These are phyloP conservation scores for Colletotrichum godetiae DNA, from an alignment of 2,329 filamentous ascomycete species.

Conservation along the genomic window DNA sequence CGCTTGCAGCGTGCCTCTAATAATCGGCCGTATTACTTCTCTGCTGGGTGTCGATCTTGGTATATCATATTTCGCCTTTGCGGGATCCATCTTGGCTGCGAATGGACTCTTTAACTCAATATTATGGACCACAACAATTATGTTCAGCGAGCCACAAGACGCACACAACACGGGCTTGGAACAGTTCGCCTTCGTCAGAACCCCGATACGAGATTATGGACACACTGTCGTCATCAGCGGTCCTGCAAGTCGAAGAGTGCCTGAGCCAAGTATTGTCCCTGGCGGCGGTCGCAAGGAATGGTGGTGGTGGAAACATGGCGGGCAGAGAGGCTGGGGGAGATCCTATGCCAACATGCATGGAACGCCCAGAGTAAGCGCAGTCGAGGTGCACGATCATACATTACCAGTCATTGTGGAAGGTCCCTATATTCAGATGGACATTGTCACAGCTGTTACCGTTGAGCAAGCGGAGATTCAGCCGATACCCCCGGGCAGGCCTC, in stretches of 20 bases:
- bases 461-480: conserved; percentile 39
- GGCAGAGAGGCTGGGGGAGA: conserved; percentile 18
- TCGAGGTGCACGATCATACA: neutral
- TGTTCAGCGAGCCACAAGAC: conserved; percentile 47
- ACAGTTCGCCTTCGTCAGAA: conserved; percentile 40
- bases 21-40: conserved; percentile 66
- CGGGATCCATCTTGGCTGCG: conserved; percentile 61
- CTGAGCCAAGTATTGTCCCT: neutral
- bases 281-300: conserved; percentile 3
- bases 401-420: conserved; percentile 6
- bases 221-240: conserved; percentile 26
- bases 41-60: conserved; percentile 62
- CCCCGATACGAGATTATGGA: conserved; percentile 26
- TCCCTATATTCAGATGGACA: conserved; percentile 53
- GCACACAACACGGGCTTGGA: conserved; percentile 38
- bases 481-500: neutral
- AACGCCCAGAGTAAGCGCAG: conserved; percentile 1
- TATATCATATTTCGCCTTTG: conserved; percentile 60
- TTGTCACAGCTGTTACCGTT: conserved; percentile 54
- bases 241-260: conserved; percentile 12
- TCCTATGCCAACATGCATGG: conserved; percentile 15
- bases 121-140: conserved; percentile 42
- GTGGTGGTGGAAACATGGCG: conserved; percentile 33
- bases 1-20: conserved; percentile 70
- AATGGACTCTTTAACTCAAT: conserved; percentile 59